Evolutionary conservation across 441 rosid species (phyloP).

Genomic region (Rhodomyrtus psidioides): DNA sequence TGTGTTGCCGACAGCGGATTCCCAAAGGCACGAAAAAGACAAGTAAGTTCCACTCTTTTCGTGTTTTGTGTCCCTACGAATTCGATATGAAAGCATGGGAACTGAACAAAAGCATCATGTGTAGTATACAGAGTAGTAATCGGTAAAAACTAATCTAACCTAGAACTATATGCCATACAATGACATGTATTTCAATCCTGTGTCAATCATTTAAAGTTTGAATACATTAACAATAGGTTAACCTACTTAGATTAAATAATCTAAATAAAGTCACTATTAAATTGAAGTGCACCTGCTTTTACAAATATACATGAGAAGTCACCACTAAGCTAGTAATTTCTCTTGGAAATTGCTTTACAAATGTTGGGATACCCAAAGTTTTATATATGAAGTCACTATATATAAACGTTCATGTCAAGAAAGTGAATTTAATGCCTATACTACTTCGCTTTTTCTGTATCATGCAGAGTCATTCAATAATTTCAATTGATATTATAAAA

Average conservation of each 20-base stretch:
- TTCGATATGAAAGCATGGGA: neutral
- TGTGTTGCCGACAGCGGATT: neutral
- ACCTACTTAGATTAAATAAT: neutral
- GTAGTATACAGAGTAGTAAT: neutral
- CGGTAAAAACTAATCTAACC: neutral
- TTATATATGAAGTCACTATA: no score
- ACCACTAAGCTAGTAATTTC: neutral
- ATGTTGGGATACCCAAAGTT: neutral
- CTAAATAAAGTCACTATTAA: neutral
- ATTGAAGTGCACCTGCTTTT: neutral
- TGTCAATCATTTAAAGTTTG: neutral
- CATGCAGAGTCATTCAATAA: neutral
- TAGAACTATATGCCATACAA: neutral
- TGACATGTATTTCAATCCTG: neutral
- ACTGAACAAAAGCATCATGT: neutral
- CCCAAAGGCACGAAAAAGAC: neutral
- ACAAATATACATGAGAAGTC: neutral
- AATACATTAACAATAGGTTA: neutral
- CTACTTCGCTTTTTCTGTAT: neutral
- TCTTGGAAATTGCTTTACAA: neutral
- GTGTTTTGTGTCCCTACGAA: neutral
- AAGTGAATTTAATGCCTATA: neutral
- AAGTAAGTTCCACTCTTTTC: neutral
- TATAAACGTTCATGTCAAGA: neutral
- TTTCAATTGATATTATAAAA: neutral